phyloP scores from a whole-genome alignment of 169 alveolate species.

The Cryptosporidium baileyi region DNA sequence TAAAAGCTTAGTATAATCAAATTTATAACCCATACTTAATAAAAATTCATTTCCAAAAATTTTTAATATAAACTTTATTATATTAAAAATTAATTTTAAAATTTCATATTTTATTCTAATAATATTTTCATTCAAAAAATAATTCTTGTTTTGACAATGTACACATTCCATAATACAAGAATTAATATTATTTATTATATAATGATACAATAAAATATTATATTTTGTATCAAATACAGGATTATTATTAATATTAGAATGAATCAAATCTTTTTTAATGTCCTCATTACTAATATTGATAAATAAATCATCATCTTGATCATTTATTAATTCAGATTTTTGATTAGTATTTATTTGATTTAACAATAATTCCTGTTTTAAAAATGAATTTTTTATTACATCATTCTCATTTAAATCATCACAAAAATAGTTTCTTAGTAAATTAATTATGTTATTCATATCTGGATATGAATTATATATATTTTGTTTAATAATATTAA shows the following conservation, averaged over 20 bases:
- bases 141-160: background rate
- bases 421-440: background rate
- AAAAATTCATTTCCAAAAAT: slow-evolving; percentile 51
- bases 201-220: background rate
- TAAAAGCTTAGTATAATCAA: slow-evolving; percentile 31
- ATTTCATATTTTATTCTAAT: background rate
- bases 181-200: background rate
- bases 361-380: no score
- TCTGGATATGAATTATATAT: slow-evolving; percentile 28
- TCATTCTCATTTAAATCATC: background rate
- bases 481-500: background rate
- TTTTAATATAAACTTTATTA: background rate
- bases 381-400: background rate
- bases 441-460: background rate
- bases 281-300: background rate
- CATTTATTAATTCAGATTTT: background rate
- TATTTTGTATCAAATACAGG: background rate
- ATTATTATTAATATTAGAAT: background rate
- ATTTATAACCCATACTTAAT: slow-evolving; percentile 41
- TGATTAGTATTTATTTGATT: no score
- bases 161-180: background rate
- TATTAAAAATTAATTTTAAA: background rate
- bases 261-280: background rate
- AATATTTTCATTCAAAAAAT: background rate
- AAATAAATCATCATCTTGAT: background rate